Percentiles rank a stretch among this genome's conserved stretches.
Conservation (phyloP, 352 stramenopile genomes). For the Globisporangium radiosum region DNA sequence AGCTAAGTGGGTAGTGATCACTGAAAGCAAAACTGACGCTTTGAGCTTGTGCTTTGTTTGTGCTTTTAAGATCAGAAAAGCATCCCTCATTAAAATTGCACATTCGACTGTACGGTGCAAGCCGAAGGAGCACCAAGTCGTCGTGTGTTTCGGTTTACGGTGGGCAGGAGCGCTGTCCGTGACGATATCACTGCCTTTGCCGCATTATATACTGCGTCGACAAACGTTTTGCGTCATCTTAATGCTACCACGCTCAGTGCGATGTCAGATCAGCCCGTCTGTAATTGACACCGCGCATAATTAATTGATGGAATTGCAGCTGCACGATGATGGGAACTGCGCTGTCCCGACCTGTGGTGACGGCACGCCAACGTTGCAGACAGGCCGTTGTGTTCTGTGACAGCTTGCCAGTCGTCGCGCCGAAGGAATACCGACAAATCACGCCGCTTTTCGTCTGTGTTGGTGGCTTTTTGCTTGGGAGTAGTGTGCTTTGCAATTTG, state of each 20-base stretch:
- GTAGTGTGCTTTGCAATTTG: too few species aligned
- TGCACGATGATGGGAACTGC: conserved; percentile 9
- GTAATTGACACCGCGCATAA: conserved; percentile 8
- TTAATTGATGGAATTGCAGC: conserved; percentile 1
- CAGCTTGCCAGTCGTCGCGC: neutral
- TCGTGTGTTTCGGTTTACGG: conserved; percentile 9
- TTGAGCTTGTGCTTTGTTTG: conserved; percentile 3
- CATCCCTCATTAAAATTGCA: conserved; percentile 20
- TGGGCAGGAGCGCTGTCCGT: conserved; percentile 19
- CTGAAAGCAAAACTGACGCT: neutral
- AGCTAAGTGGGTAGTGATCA: neutral
- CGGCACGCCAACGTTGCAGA: neutral
- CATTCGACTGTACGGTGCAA: conserved; percentile 17
- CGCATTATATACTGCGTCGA: conserved; percentile 6
- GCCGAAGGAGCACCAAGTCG: conserved; percentile 16
- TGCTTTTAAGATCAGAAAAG: conserved; percentile 11
- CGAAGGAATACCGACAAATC: neutral
- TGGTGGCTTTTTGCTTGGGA: neutral
- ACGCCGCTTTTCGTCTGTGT: neutral
- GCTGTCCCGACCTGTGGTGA: neutral
- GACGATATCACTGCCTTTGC: conserved; percentile 13
- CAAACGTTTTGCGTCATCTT: conserved; percentile 18
- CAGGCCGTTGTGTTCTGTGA: neutral
- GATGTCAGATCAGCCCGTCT: conserved; percentile 8
- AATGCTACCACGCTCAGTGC: conserved; percentile 13